These are phyloP conservation scores for Chiua virens DNA, from an alignment of 768 basidiomycete species.

Conservation along the genomic window DNA sequence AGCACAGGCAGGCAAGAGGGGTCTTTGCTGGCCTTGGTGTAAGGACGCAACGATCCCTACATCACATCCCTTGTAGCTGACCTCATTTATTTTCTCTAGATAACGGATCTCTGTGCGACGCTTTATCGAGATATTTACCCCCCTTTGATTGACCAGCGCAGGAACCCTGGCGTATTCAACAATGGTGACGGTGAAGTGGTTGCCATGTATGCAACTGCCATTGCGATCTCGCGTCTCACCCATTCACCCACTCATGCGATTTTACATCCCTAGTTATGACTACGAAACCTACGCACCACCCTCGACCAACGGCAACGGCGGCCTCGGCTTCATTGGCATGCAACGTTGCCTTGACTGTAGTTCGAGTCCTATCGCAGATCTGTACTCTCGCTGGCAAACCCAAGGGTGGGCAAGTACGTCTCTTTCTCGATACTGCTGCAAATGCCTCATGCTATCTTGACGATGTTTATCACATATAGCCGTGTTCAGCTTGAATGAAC, in stretches of 20 bases:
- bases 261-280: slow-evolving; percentile 30
- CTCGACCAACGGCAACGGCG: slow-evolving; percentile 36
- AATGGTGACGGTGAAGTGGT: slow-evolving; percentile 36
- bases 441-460: not conserved
- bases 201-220: slow-evolving; percentile 27
- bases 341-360: slow-evolving; percentile 38
- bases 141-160: slow-evolving; percentile 9
- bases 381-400: slow-evolving; percentile 31
- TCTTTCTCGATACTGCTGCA: not conserved
- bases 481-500: slow-evolving; percentile 39
- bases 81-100: slow-evolving; percentile 10
- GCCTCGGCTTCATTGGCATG: slow-evolving; percentile 40
- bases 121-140: not conserved
- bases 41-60: not conserved
- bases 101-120: slow-evolving; percentile 31
- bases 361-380: slow-evolving; percentile 35
- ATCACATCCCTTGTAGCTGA: not conserved
- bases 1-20: slow-evolving; percentile 37
- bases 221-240: not conserved
- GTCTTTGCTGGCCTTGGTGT: slow-evolving; percentile 40
- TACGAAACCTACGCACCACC: slow-evolving; percentile 37
- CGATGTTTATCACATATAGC: slow-evolving; percentile 8
- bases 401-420: slow-evolving; percentile 34
- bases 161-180: slow-evolving; percentile 31
- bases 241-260: not conserved